Percentiles rank a stretch among this genome's conserved stretches.
phyloP scores from a whole-genome alignment of 495 filamentous ascomycete genomes.

The Aspergillus sparsus region DNA sequence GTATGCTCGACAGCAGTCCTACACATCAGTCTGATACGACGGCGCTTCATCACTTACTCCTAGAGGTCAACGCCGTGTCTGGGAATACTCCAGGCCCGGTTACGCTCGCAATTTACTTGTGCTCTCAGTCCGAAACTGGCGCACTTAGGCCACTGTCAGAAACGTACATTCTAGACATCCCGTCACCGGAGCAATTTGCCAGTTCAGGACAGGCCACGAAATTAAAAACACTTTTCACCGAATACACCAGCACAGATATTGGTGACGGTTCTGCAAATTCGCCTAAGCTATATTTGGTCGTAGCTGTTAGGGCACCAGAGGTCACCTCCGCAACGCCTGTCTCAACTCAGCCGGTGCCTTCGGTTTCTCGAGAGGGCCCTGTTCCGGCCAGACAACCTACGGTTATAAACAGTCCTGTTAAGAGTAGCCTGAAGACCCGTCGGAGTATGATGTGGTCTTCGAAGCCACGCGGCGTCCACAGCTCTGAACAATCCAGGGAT shows the following conservation, averaged over 20 bases:
- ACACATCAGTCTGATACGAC: slow-evolving; percentile 64
- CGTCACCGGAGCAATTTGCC: slow-evolving; percentile 66
- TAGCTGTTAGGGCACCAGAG: slow-evolving; percentile 70
- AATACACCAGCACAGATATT: slow-evolving; percentile 78
- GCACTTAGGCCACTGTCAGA: slow-evolving; percentile 72
- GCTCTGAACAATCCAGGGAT: slow-evolving; percentile 41
- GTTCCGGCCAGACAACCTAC: slow-evolving; percentile 33
- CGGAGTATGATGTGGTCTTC: slow-evolving; percentile 83
- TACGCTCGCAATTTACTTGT: slow-evolving; percentile 78
- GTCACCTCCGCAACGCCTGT: slow-evolving; percentile 44
- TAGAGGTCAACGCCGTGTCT: slow-evolving; percentile 78
- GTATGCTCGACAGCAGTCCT: slow-evolving; percentile 80
- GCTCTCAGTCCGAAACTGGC: slow-evolving; percentile 63
- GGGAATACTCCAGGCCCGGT: slow-evolving; percentile 70
- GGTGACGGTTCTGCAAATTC: slow-evolving; percentile 69
- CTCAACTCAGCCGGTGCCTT: slow-evolving; percentile 30
- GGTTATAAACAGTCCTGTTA: slow-evolving; percentile 33
- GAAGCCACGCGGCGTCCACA: slow-evolving; percentile 36
- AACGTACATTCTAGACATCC: slow-evolving; percentile 77
- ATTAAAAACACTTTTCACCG: slow-evolving; percentile 84
- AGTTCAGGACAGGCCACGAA: slow-evolving; percentile 58
- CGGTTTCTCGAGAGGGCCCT: slow-evolving; percentile 42
- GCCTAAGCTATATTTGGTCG: slow-evolving; percentile 77
- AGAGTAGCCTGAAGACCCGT: slow-evolving; percentile 55
- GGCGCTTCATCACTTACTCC: slow-evolving; percentile 78